Evolutionary conservation across 176 grass and related monocot genomes (phyloP).

Genomic region (Themeda triandra): DNA sequence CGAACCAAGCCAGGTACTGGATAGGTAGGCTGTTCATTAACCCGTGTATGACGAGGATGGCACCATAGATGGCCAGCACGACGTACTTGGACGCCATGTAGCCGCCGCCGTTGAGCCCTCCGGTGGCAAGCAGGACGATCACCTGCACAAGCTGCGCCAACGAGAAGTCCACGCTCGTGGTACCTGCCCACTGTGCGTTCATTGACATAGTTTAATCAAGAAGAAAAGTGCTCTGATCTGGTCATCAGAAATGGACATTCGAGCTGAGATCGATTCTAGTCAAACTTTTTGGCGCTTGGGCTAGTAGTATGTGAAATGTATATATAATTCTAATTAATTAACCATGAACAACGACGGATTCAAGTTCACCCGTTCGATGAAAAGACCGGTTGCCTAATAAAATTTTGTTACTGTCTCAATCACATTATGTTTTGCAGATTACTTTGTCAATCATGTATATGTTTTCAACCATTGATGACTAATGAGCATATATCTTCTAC

Average conservation of each 20-base stretch:
- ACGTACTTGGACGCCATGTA: conserved; percentile 72
- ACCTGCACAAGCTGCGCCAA: conserved; percentile 78
- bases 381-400: too few relatives aligned
- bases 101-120: conserved; percentile 57
- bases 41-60: conserved; percentile 50
- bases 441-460: too few relatives aligned
- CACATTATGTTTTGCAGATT: too few relatives aligned
- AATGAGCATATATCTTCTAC: too few relatives aligned
- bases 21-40: conserved; percentile 77
- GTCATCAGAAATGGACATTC: background rate
- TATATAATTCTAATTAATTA: too few relatives aligned
- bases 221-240: background rate
- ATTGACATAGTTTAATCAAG: background rate
- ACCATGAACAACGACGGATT: too few relatives aligned
- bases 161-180: conserved; percentile 60
- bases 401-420: too few relatives aligned
- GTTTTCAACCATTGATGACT: too few relatives aligned
- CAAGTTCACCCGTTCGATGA: too few relatives aligned
- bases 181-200: conserved; percentile 48
- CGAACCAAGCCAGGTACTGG: conserved; percentile 47
- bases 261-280: background rate
- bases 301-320: too few relatives aligned
- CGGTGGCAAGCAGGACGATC: conserved; percentile 67
- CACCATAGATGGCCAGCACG: conserved; percentile 53
- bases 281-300: background rate